These are phyloP conservation scores for Claviceps sp. DNA, from an alignment of 2,329 filamentous ascomycete genomes.

Conservation along the genomic window DNA sequence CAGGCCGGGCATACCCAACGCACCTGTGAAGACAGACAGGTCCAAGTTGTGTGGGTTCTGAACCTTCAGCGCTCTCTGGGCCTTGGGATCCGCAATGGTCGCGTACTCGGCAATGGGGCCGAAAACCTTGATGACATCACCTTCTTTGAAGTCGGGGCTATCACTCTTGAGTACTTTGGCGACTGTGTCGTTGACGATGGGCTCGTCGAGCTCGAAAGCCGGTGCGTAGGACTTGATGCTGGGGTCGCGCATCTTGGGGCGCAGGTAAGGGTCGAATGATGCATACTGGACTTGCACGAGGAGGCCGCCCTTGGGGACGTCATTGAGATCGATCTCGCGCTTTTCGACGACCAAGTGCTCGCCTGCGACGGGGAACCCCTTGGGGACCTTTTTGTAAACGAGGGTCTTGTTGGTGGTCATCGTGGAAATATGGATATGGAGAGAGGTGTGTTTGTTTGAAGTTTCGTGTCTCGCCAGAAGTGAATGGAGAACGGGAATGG, in stretches of 20 bases:
- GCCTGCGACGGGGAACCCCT: constrained; percentile 53
- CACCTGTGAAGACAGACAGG: constrained; percentile 54
- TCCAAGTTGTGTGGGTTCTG: constrained; percentile 58
- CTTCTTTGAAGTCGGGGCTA: constrained; percentile 45
- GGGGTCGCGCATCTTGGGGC: constrained; percentile 60
- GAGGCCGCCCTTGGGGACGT: constrained; percentile 48
- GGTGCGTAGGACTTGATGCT: constrained; percentile 44
- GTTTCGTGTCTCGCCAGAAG: not conserved
- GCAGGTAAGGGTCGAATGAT: constrained; percentile 76
- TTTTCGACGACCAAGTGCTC: constrained; percentile 57
- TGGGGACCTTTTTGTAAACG: constrained; percentile 57
- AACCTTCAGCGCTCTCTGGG: constrained; percentile 37
- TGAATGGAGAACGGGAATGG: not conserved
- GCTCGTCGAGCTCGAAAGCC: constrained; percentile 42
- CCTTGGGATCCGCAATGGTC: constrained; percentile 31
- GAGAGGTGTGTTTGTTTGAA: too few relatives aligned
- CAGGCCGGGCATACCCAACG: constrained; percentile 48
- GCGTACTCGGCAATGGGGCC: constrained; percentile 59
- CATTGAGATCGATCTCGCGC: constrained; percentile 51
- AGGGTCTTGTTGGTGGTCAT: constrained; percentile 55
- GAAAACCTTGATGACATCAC: constrained; percentile 49
- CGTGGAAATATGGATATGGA: not conserved
- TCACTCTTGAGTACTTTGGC: constrained; percentile 60
- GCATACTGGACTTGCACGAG: constrained; percentile 58
- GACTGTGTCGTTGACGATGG: constrained; percentile 51